Evolutionary conservation across 2,329 filamentous ascomycete genomes (phyloP).

Genomic region (Clonostachys sp.): DNA sequence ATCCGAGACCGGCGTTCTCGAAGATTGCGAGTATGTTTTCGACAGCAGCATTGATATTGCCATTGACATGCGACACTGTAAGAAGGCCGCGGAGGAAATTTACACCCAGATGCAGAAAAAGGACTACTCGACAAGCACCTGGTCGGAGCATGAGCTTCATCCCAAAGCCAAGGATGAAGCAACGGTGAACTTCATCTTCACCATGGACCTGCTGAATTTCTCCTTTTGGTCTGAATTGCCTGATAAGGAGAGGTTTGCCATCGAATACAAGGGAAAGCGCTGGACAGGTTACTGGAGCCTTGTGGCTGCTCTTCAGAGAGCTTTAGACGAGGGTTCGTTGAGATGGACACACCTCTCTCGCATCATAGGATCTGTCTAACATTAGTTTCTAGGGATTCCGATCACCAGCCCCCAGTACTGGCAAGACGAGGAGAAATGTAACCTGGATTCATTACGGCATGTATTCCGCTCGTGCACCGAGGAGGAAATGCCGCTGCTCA

Average conservation of each 20-base stretch:
- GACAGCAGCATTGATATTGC: slow-evolving; percentile 92
- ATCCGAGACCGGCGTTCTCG: slow-evolving; percentile 76
- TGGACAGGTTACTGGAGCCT: slow-evolving; percentile 98
- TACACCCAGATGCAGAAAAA: slow-evolving; percentile 79
- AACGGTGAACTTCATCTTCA: slow-evolving; percentile 90
- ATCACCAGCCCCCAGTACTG: slow-evolving; percentile 89
- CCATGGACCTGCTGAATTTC: slow-evolving; percentile 95
- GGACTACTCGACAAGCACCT: slow-evolving; percentile 77
- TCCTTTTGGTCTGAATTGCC: slow-evolving; percentile 83
- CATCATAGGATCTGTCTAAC: background rate
- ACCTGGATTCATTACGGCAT: slow-evolving; percentile 65
- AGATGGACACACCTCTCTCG: background rate
- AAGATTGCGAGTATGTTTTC: slow-evolving; percentile 80
- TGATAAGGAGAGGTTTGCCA: slow-evolving; percentile 70
- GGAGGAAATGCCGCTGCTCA: slow-evolving; percentile 81
- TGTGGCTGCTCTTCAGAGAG: slow-evolving; percentile 80
- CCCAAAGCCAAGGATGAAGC: slow-evolving; percentile 75
- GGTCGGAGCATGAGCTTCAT: slow-evolving; percentile 86
- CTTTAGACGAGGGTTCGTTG: slow-evolving; percentile 70
- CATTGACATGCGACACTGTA: slow-evolving; percentile 77
- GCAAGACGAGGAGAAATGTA: slow-evolving; percentile 72
- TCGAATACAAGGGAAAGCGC: slow-evolving; percentile 73
- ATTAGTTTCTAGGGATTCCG: slow-evolving; percentile 59
- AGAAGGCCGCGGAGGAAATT: slow-evolving; percentile 75
- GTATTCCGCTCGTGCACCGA: slow-evolving; percentile 84